Conservation (phyloP, 2,329 filamentous ascomycete species). For the Scytalidium lignicola region DNA sequence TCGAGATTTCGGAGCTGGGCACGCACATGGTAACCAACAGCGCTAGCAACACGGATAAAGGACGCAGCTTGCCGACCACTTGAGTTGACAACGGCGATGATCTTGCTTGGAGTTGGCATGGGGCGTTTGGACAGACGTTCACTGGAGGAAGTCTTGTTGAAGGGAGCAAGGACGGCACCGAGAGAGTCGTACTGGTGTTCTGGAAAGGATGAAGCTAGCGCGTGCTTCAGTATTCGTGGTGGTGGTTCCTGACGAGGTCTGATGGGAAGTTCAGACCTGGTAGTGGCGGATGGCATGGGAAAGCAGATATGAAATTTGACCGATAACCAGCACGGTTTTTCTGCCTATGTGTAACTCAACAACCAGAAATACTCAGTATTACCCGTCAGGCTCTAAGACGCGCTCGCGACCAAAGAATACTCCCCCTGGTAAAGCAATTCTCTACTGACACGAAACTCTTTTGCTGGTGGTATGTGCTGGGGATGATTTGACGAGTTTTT, state of each 20-base stretch:
- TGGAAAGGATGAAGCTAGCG: conserved; percentile 21
- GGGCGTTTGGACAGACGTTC: conserved; percentile 25
- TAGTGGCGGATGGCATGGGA: conserved; percentile 25
- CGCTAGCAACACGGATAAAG: conserved; percentile 87
- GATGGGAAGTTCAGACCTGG: conserved; percentile 21
- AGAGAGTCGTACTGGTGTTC: conserved; percentile 11
- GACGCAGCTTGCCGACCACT: conserved; percentile 94
- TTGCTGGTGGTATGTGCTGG: too few relatives aligned
- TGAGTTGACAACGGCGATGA: conserved; percentile 91
- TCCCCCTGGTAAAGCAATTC: not conserved
- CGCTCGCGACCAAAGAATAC: not conserved
- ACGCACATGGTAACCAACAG: conserved; percentile 87
- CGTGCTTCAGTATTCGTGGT: conserved; percentile 21
- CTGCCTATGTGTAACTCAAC: not conserved
- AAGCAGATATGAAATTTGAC: not conserved
- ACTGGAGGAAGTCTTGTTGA: conserved; percentile 3
- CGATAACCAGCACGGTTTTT: not conserved
- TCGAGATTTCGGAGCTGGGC: conserved; percentile 86
- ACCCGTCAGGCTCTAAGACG: not conserved
- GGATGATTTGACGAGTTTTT: too few relatives aligned
- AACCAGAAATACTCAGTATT: not conserved
- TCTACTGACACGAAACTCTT: not conserved
- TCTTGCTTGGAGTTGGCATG: conserved; percentile 35
- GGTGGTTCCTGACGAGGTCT: conserved; percentile 17
- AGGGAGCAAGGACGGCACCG: conserved; percentile 11